Conservation (phyloP, 208 protist species). For the Wallacemonas sp. region DNA sequence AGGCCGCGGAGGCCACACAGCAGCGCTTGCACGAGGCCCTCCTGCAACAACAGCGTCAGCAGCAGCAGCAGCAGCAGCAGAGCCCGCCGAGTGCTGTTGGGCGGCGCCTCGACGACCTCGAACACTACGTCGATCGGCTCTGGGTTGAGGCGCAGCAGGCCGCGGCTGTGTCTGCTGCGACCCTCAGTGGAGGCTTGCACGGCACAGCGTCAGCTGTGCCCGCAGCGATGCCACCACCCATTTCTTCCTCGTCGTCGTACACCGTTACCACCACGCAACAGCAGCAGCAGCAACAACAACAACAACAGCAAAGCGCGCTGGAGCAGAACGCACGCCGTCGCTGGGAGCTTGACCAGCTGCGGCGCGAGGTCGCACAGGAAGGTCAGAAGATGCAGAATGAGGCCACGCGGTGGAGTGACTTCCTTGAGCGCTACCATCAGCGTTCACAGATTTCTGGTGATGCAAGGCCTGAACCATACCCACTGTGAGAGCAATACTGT, state of each 20-base stretch:
- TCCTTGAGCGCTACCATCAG: conserved; percentile 8
- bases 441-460: too few relatives aligned
- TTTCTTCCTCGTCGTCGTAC: too few relatives aligned
- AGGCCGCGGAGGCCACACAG: conserved; percentile 2
- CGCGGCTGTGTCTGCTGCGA: neutral
- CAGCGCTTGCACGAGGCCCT: conserved; percentile 3
- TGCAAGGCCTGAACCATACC: too few relatives aligned
- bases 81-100: conserved; percentile 2
- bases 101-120: conserved; percentile 22
- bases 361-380: conserved; percentile 50
- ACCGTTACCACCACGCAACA: neutral
- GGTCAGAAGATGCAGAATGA: conserved; percentile 49
- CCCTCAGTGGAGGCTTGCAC: too few relatives aligned
- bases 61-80: neutral
- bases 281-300: conserved; percentile 11
- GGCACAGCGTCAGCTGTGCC: too few relatives aligned
- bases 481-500: too few relatives aligned
- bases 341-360: conserved; percentile 37
- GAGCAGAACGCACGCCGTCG: neutral
- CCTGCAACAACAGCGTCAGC: conserved; percentile 1
- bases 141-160: conserved; percentile 32
- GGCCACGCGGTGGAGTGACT: conserved; percentile 41
- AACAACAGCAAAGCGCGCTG: conserved; percentile 25
- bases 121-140: conserved; percentile 32
- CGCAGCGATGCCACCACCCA: too few relatives aligned